Evolutionary conservation across 1,139 yeast species (phyloP).

Genomic region (Spathaspora jeffriesii): DNA sequence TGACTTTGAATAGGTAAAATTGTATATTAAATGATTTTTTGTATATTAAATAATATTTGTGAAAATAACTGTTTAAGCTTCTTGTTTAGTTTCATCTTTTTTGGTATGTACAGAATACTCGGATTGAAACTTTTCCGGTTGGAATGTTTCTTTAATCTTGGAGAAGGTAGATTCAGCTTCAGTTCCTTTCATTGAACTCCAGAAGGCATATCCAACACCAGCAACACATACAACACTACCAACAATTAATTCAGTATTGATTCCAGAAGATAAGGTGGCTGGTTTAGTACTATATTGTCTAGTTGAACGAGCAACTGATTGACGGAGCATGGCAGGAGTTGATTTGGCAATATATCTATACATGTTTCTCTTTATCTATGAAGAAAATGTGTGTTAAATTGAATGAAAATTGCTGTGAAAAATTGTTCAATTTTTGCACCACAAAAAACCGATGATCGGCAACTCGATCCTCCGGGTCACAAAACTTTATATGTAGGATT

Average conservation of each 20-base stretch:
- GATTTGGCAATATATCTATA: constrained; percentile 13
- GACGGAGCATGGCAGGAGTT: constrained; percentile 9
- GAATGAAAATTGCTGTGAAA: too few species aligned
- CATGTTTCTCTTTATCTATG: constrained; percentile 7
- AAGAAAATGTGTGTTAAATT: too few species aligned
- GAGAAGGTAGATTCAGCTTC: background rate
- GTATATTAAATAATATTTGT: too few species aligned
- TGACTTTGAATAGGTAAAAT: constrained; percentile 21
- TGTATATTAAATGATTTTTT: too few species aligned
- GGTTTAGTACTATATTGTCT: constrained; percentile 8
- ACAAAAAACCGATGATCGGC: too few species aligned
- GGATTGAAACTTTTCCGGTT: constrained; percentile 1
- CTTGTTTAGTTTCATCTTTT: background rate
- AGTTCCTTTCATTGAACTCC: background rate
- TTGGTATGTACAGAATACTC: background rate
- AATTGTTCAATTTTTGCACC: too few species aligned
- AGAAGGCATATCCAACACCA: background rate
- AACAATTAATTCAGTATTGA: constrained; percentile 7
- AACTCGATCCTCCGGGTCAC: too few species aligned
- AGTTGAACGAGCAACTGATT: constrained; percentile 2
- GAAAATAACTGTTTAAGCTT: too few species aligned
- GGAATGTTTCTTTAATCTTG: background rate
- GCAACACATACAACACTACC: constrained; percentile 2
- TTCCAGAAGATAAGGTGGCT: constrained; percentile 1
- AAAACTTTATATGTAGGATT: too few species aligned